phyloP scores from a whole-genome alignment of 768 basidiomycete species.

The Auriculariales sp. region DNA sequence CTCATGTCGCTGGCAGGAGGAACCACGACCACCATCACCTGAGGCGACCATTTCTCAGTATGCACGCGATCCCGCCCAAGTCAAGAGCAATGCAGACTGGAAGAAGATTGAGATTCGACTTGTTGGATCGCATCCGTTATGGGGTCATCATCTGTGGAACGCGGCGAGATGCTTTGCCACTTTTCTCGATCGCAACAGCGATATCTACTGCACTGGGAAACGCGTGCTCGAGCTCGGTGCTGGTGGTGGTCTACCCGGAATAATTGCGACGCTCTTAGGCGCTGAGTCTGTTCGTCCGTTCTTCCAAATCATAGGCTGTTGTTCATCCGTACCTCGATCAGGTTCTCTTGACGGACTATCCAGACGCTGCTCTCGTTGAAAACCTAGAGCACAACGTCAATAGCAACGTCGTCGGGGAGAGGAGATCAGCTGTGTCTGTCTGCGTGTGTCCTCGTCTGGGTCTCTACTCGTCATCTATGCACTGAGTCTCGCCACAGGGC shows the following conservation, averaged over 20 bases:
- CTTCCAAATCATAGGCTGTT: not conserved
- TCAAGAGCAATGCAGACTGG: conserved; percentile 12
- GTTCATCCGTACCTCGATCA: conserved; percentile 14
- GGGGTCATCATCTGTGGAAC: conserved; percentile 83
- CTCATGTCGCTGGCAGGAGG: conserved; percentile 47
- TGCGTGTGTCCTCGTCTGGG: conserved; percentile 20
- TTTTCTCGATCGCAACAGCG: conserved; percentile 42
- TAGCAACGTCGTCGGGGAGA: conserved; percentile 29
- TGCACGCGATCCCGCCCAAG: conserved; percentile 19
- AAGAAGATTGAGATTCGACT: conserved; percentile 43
- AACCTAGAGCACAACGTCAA: conserved; percentile 62
- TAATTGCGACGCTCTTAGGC: conserved; percentile 57
- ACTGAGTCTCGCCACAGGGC: conserved; percentile 28
- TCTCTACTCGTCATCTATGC: not conserved
- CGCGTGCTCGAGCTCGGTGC: conserved; percentile 82
- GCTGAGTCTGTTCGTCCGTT: conserved; percentile 41
- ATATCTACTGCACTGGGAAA: conserved; percentile 26
- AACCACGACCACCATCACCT: conserved; percentile 51
- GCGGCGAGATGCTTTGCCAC: conserved; percentile 59
- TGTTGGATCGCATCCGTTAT: conserved; percentile 68
- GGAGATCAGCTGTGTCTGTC: conserved; percentile 13
- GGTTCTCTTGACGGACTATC: conserved; percentile 89
- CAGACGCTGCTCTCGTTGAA: conserved; percentile 56
- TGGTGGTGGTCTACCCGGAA: conserved; percentile 77
- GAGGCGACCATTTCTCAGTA: conserved; percentile 41